Evolutionary conservation across 192 early-diverging fungal species (phyloP).

Genomic region (Backusella morwellensis): DNA sequence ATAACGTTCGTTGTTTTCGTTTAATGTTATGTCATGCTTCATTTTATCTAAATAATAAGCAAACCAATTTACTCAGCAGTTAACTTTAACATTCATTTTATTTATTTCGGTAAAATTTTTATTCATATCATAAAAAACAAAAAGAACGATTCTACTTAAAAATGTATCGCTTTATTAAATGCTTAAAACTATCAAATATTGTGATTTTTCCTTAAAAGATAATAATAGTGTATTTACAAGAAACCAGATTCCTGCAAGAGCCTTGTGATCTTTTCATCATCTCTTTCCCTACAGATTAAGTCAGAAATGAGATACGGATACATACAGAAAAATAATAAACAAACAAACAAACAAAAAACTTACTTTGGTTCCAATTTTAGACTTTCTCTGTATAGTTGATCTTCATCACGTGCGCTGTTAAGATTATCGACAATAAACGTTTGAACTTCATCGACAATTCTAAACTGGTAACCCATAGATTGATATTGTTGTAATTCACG

Average conservation of each 20-base stretch:
- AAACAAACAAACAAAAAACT: constrained; percentile 11
- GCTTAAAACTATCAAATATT: constrained; percentile 4
- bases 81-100: neutral
- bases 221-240: constrained; percentile 45
- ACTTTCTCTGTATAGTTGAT: constrained; percentile 76
- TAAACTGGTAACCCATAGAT: constrained; percentile 78
- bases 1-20: neutral
- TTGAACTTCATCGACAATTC: constrained; percentile 83
- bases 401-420: constrained; percentile 66
- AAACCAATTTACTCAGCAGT: neutral
- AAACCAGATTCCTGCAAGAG: constrained; percentile 78
- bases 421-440: constrained; percentile 68
- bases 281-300: constrained; percentile 55
- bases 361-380: constrained; percentile 81
- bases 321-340: neutral
- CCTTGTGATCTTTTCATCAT: constrained; percentile 79
- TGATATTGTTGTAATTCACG: constrained; percentile 93
- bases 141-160: neutral
- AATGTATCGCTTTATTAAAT: neutral
- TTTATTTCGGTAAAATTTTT: neutral
- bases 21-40: neutral
- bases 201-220: constrained; percentile 1
- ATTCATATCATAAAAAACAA: neutral
- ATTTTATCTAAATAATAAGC: neutral
- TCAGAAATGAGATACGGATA: neutral